Percentiles rank a stretch among this genome's conserved stretches.
These are phyloP conservation scores for Umbelopsis sp. DNA, from an alignment of 192 early-diverging fungal species.

Conservation along the genomic window DNA sequence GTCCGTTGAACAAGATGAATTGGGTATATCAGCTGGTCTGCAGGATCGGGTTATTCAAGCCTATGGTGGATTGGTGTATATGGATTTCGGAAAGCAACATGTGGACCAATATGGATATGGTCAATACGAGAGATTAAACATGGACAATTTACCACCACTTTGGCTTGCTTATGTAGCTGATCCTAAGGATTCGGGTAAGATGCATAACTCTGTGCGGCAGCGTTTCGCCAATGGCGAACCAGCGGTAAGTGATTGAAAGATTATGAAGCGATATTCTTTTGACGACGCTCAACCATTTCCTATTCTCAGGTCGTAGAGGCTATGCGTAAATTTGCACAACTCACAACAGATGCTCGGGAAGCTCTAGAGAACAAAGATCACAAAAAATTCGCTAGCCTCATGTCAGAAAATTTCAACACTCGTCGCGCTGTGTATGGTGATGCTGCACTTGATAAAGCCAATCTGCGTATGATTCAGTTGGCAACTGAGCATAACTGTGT, in stretches of 20 bases:
- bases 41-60: conserved; percentile 69
- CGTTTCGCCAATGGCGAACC: conserved; percentile 55
- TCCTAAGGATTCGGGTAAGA: conserved; percentile 62
- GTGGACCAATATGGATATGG: conserved; percentile 55
- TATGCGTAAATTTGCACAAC: conserved; percentile 53
- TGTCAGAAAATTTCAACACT: conserved; percentile 59
- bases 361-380: conserved; percentile 38
- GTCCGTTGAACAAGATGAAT: conserved; percentile 54
- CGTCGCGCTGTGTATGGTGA: conserved; percentile 56
- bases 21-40: conserved; percentile 61
- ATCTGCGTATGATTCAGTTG: conserved; percentile 54
- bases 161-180: conserved; percentile 56
- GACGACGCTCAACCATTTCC: neutral
- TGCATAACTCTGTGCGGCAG: conserved; percentile 56
- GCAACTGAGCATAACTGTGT: conserved; percentile 47
- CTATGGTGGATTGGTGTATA: conserved; percentile 61
- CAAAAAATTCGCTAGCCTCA: conserved; percentile 46
- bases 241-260: conserved; percentile 38
- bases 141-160: conserved; percentile 44
- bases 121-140: conserved; percentile 45
- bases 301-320: conserved; percentile 45
- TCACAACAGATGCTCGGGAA: conserved; percentile 40
- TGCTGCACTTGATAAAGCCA: conserved; percentile 48
- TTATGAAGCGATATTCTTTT: neutral
- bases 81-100: conserved; percentile 59